Conservation (phyloP, 495 filamentous ascomycete genomes). For the Aspergillus bertholletiae region DNA sequence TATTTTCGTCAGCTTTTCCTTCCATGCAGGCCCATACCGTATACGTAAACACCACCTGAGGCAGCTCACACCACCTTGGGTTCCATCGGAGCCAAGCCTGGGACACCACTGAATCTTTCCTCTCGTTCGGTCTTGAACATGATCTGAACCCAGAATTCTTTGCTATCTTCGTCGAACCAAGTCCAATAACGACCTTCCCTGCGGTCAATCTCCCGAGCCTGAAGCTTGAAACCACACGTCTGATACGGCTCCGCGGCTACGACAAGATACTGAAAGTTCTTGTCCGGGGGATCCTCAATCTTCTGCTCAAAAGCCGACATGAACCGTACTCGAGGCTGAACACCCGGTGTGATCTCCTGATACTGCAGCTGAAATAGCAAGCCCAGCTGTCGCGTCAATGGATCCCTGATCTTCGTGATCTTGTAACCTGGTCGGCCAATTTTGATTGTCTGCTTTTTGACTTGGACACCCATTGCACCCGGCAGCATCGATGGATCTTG, state of each 20-base stretch:
- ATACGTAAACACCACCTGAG: background rate
- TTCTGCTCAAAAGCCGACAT: conserved; percentile 98
- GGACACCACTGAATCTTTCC: conserved; percentile 91
- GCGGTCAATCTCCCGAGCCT: conserved; percentile 90
- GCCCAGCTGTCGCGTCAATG: conserved; percentile 83
- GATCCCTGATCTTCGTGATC: conserved; percentile 93
- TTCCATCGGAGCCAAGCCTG: conserved; percentile 70
- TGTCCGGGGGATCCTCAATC: conserved; percentile 91
- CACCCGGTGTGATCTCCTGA: conserved; percentile 78
- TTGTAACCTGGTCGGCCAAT: conserved; percentile 97
- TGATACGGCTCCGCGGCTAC: conserved; percentile 98
- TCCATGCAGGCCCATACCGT: background rate
- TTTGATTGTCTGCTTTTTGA: conserved; percentile 89
- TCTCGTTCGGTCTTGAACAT: conserved; percentile 99
- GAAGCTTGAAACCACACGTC: conserved; percentile 93
- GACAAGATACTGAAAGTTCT: conserved; percentile 89
- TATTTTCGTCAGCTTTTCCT: background rate
- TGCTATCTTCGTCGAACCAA: conserved; percentile 93
- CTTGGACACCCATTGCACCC: conserved; percentile 76
- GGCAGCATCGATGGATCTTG: conserved; percentile 65
- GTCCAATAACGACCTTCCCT: conserved; percentile 83
- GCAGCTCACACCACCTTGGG: conserved; percentile 16
- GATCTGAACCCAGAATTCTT: conserved; percentile 98
- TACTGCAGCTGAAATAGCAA: conserved; percentile 94
- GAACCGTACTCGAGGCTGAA: conserved; percentile 81